phyloP scores from a whole-genome alignment of 352 stramenopile genomes.

The Porosira glacialis region DNA sequence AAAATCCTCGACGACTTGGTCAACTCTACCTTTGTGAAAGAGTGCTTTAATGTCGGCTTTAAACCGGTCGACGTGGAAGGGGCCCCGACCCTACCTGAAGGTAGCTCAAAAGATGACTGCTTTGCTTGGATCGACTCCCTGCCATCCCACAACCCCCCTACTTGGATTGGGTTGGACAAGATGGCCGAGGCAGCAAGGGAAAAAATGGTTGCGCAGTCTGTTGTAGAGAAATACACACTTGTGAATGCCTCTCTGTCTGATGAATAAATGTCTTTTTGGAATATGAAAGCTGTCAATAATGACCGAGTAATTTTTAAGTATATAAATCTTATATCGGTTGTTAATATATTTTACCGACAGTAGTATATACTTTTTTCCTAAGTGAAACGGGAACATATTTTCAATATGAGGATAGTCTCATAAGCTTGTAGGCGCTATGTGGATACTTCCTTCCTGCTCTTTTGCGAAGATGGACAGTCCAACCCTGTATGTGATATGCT shows the following conservation, averaged over 20 bases:
- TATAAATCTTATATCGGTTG: no score
- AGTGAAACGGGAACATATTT: no score
- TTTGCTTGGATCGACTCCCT: constrained; percentile 76
- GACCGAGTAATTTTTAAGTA: no score
- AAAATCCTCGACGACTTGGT: constrained; percentile 92
- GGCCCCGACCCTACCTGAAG: constrained; percentile 69
- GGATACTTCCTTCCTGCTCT: no score
- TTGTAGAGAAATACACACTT: constrained; percentile 62
- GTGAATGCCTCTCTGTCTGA: constrained; percentile 39
- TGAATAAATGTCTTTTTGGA: no score
- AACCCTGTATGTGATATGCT: no score
- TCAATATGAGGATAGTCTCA: no score
- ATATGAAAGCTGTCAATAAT: no score
- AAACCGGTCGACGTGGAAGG: constrained; percentile 67
- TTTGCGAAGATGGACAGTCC: no score
- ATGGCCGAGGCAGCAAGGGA: constrained; percentile 69
- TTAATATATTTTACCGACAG: no score
- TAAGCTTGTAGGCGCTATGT: no score
- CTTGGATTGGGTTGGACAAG: constrained; percentile 77
- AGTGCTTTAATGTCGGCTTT: constrained; percentile 91
- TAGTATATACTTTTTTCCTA: no score
- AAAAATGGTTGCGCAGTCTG: constrained; percentile 57
- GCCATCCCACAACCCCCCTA: constrained; percentile 70
- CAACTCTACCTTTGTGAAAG: constrained; percentile 87
- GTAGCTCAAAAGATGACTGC: constrained; percentile 67